phyloP scores from a whole-genome alignment of 2,329 filamentous ascomycete genomes.

The Aureobasidium subglaciale region DNA sequence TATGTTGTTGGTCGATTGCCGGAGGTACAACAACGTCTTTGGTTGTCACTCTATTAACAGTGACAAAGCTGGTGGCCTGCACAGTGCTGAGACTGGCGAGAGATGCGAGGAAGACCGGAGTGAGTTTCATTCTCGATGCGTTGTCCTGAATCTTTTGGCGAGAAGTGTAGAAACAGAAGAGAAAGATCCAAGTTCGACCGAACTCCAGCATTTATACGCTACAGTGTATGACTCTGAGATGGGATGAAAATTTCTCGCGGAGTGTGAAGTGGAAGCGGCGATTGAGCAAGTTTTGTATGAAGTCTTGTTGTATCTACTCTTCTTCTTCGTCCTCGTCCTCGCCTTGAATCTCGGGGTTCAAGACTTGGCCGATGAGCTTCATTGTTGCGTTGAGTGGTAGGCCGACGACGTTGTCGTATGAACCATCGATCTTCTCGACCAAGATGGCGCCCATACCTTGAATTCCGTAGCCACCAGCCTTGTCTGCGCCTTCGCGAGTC shows the following conservation, averaged over 20 bases:
- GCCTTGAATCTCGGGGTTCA: slow-evolving; percentile 62
- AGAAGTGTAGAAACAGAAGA: not conserved
- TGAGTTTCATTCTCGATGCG: not conserved
- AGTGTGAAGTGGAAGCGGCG: not conserved
- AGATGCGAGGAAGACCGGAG: not conserved
- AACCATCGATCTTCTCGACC: slow-evolving; percentile 82
- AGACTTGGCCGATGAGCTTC: slow-evolving; percentile 79
- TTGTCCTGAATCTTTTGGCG: not conserved
- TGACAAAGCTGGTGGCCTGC: not conserved
- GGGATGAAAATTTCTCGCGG: not conserved
- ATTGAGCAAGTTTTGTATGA: not conserved
- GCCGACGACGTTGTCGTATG: slow-evolving; percentile 90
- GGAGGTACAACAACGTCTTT: not conserved
- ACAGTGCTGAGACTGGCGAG: not conserved
- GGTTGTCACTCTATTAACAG: not conserved
- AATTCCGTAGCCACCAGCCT: slow-evolving; percentile 91
- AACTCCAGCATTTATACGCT: too few species aligned
- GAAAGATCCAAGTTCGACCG: too few species aligned
- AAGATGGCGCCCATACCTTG: slow-evolving; percentile 83
- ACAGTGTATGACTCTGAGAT: too few species aligned
- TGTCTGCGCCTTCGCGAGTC: slow-evolving; percentile 88
- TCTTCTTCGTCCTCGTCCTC: slow-evolving; percentile 35
- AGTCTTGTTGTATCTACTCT: not conserved
- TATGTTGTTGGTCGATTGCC: not conserved
- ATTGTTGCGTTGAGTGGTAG: slow-evolving; percentile 73